Evolutionary conservation across 148 eudicot species (phyloP).

Genomic region (Cornus kousa): DNA sequence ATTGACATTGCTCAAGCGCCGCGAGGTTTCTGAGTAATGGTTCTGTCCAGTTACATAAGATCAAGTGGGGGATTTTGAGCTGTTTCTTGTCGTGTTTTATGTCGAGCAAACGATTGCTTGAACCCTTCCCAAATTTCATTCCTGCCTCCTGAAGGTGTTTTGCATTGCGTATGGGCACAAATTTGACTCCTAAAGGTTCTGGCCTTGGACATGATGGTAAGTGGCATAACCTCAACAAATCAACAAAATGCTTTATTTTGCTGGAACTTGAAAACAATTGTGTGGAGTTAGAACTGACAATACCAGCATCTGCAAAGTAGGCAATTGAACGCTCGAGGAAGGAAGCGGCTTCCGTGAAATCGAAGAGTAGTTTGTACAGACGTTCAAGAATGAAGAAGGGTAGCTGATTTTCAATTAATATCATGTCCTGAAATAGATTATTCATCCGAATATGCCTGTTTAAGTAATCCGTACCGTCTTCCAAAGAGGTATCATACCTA

Average conservation of each 20-base stretch:
- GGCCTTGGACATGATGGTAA: too few species aligned
- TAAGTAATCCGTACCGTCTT: slow-evolving; percentile 10
- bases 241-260: too few species aligned
- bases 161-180: slow-evolving; percentile 17
- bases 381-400: slow-evolving; percentile 30
- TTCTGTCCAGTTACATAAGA: too few species aligned
- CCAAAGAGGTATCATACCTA: slow-evolving; percentile 14
- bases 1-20: neutral
- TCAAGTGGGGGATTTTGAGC: too few species aligned
- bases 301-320: neutral
- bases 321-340: neutral
- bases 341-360: neutral
- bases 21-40: too few species aligned
- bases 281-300: too few species aligned
- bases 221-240: too few species aligned
- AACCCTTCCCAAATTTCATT: neutral
- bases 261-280: neutral
- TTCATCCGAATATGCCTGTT: slow-evolving; percentile 12
- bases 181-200: neutral
- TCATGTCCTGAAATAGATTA: slow-evolving; percentile 24
- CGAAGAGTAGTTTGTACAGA: slow-evolving; percentile 16
- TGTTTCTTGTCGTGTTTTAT: too few species aligned
- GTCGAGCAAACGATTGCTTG: too few species aligned
- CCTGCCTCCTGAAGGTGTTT: slow-evolving; percentile 30
- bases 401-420: slow-evolving; percentile 34